phyloP scores from a whole-genome alignment of 2,329 filamentous ascomycete species.

The Chrysoporthe deuterocubensis region DNA sequence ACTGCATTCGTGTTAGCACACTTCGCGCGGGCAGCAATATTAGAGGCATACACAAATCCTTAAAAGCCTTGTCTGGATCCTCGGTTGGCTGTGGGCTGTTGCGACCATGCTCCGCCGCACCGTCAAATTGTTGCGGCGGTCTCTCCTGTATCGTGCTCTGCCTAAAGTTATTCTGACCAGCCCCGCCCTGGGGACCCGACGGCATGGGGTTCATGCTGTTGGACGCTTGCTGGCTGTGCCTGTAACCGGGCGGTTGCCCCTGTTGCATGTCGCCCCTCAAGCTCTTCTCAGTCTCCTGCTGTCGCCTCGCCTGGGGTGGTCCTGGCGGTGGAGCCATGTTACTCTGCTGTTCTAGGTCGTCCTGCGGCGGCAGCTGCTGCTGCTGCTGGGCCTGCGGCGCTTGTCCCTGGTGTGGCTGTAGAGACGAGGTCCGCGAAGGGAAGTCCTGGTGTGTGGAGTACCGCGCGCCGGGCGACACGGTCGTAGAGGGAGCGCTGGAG shows the following conservation, averaged over 20 bases:
- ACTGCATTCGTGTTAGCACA: conserved; percentile 58
- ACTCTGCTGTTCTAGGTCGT: conserved; percentile 25
- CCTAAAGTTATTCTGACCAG: conserved; percentile 45
- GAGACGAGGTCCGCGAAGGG: conserved; percentile 36
- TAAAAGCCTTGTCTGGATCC: conserved; percentile 58
- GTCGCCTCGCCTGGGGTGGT: conserved; percentile 49
- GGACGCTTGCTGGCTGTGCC: conserved; percentile 51
- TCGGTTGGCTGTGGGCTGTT: conserved; percentile 60
- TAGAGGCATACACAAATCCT: conserved; percentile 56
- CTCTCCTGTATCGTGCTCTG: conserved; percentile 44
- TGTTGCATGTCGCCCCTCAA: conserved; percentile 48
- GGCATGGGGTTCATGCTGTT: conserved; percentile 50
- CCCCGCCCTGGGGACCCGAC: conserved; percentile 41
- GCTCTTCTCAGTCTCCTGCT: conserved; percentile 54
- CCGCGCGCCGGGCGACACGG: conserved; percentile 45
- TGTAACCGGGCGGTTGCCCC: conserved; percentile 56
- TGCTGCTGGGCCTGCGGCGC: conserved; percentile 31
- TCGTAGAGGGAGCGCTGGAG: conserved; percentile 45
- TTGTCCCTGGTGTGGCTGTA: conserved; percentile 36
- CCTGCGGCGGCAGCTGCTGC: conserved; percentile 38
- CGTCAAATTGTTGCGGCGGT: conserved; percentile 48
- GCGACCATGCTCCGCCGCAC: conserved; percentile 52
- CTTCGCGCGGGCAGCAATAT: neutral
- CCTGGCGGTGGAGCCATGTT: conserved; percentile 54
- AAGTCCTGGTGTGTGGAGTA: conserved; percentile 45